Base-by-base conservation (phyloP, 2,329 filamentous ascomycete genomes). In the Emydomyces testavorans region DNA sequence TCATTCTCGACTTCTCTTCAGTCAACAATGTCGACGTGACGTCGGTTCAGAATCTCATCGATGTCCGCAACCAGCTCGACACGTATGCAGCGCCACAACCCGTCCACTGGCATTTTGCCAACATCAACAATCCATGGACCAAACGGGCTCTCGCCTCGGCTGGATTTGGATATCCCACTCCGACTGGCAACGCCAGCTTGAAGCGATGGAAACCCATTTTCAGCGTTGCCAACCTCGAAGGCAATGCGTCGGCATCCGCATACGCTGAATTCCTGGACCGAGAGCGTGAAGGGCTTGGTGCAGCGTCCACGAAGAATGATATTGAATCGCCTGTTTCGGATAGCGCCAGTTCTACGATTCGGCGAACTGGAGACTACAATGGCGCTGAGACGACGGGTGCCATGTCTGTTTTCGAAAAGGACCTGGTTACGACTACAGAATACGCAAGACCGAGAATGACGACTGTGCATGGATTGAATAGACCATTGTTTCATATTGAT, bases 21-120 rank as follows among this genome's bases (percentile, higher is more conserved):
- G 89, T 96, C 54, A 94, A 95, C 68, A 87, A 94, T 56, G 82
- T 95, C 50, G 92, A 96, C 60, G 80, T 94, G 50, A 95, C 92
- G 0, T 93, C 87, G 0, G 78, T 95, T 1, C 92, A 96, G 66
- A 82, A 87, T 57, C 73, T 96, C 32, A 93, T 96, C 58, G 92
- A 96, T 58, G 83, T 95, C 1, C 85, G 90, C 58, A 94, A 94
- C 64, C 89, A 95, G 62, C 79, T 96, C 21, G 90, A 95, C 63
- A 75, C 80, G 16, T 94, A 94, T 61, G 78, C 87, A 0, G 66
- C 82, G 0, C 90, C 90, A 0, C 80, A 88, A 16, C 73, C 75
- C 2, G 89, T 96, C 3, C 87, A 95, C 63, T 96, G 90, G 89
- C 92, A 96, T 66, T 82, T 96, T 54, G 86, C 89, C n/a, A 83